Base-by-base conservation (phyloP, 345 rosid genomes). In the Eucalyptus erythrocorys region DNA sequence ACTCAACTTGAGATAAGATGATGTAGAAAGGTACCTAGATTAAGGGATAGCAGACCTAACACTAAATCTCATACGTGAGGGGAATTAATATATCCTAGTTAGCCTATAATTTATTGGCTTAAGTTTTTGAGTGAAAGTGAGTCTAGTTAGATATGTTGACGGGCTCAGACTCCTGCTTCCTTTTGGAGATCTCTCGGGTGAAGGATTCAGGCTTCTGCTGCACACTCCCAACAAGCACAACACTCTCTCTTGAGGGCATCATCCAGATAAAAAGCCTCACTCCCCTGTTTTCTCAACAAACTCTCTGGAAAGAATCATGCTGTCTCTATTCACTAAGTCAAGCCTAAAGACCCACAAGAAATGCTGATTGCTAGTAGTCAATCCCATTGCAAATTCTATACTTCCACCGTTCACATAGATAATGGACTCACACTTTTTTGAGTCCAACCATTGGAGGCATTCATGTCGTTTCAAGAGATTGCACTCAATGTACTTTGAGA, bases 221-320 rank as follows among this genome's bases (percentile, higher is more conserved):
- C 57, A 51, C 57, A 51, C 57, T 51, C 24, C 57, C 10, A 51
- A 24, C 57, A 51, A 51, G 11, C 5, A 22, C 4, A 91, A 76
- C 26, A 91, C 92, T 68, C 87, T 42, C 55, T 66, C 92, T 76
- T 91, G 92, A 10, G 85, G 86, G 55, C 89, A 88, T 91, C 92
- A 91, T 3, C 81, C 24, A 6, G 57, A 80, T 10, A 89, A 48
- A 43, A 86, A 17, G 26, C 91, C 89, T 51, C 92, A 80, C 7
- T 68, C 85, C 5, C 12, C 14, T 7, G 84, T 89, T n/a, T n/a
- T 90, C 12, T 51, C 59, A 10, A 45, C 17, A 34, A 88, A 91
- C 30, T 85, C 90, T 3, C 12, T 21, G 2, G 91, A 66, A 10
- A 91, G 48, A 21, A 88, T 80, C 1, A 55, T 3, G 27, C 27